Evolutionary conservation across 2,329 filamentous ascomycete genomes (phyloP), one percentile per base, ranked within the genome.

Genomic region (Colletotrichum spaethianum): DNA sequence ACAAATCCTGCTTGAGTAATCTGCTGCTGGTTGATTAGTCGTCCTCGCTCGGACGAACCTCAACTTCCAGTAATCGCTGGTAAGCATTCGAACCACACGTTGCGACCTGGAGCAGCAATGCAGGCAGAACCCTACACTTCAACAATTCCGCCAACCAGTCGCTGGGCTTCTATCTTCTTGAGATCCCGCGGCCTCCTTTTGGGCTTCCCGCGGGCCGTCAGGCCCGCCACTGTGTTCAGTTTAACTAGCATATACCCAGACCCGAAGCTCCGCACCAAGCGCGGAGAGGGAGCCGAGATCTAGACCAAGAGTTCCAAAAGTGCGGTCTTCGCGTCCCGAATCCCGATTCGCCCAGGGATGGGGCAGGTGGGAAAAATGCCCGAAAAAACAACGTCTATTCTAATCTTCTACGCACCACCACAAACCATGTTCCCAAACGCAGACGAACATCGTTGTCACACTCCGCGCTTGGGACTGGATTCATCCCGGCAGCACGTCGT

Each of bases 361-460:
- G 36, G 20, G 44, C 28, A 31, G 12, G 46, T 26, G 9, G 59
- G 23, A 14, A 42, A 31, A 38, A 31, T n/a, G 23, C 20, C 31
- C 52, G 16, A 48, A 26, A 48, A 42, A 42, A 36, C 28, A 55
- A n/a, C n/a, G n/a, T n/a, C n/a, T n/a, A n/a, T n/a, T n/a, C n/a
- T n/a, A n/a, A n/a, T n/a, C 59, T 31, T 52, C 46, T 11, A 3
- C 14, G 12, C 33, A 31, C 36, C n/a, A n/a, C 20, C 20, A 53
- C 62, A 44, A 60, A 11, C 28, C 26, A 20, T 42, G 28, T 46
- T 31, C 20, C 20, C 28, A 23, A 36, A 61, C 59, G 42, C 64
- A 63, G 57, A 71, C 36, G 57, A 68, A 63, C 68, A 52, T 33
- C 64, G n/a, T 46, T 68, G 26, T 16, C 63, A 61, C 50, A 62